Conservation (phyloP, 139 green algal genomes). For the Chlorella vulgaris region DNA sequence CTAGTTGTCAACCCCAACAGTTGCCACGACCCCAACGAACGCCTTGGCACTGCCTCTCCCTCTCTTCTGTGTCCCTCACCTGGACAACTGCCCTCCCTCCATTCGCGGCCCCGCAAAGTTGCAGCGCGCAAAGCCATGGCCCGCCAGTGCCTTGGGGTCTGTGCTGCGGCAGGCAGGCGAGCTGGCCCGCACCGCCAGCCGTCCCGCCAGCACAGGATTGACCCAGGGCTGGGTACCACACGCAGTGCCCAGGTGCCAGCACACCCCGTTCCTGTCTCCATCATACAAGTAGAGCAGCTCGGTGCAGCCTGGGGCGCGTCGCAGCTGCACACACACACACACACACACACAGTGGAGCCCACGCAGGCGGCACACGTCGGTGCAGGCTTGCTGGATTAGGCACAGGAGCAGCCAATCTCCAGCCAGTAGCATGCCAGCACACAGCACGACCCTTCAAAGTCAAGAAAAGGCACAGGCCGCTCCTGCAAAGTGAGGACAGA, state of each 20-base stretch:
- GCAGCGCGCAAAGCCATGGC: constrained; percentile 60
- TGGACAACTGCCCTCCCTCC: constrained; percentile 25
- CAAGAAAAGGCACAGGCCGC: too few species aligned
- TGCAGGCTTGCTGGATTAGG: too few species aligned
- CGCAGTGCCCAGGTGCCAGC: constrained; percentile 54
- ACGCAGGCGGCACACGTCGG: too few species aligned
- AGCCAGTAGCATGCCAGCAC: too few species aligned
- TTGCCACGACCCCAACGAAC: too few species aligned
- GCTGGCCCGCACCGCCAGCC: constrained; percentile 64
- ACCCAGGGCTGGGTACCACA: constrained; percentile 69
- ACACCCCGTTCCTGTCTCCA: constrained; percentile 78
- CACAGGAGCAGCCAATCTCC: too few species aligned
- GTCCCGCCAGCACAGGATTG: constrained; percentile 71
- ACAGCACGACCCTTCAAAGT: too few species aligned
- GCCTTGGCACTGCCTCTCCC: too few species aligned
- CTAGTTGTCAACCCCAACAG: too few species aligned
- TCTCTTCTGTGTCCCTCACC: too few species aligned
- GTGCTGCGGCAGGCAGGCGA: constrained; percentile 68
- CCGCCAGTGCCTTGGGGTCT: constrained; percentile 69
- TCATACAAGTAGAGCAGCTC: constrained; percentile 83
- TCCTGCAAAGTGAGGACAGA: too few species aligned
- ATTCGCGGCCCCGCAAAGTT: constrained; percentile 71
- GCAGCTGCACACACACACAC: constrained; percentile 12
- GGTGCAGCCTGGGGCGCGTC: constrained; percentile 40
- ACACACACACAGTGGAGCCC: too few species aligned